A percentile compares a stretch with the other conserved stretches of the same genome.
These are phyloP conservation scores for Phalaenopsis hybrid DNA, from an alignment of 116 monocot genomes.

Conservation along the genomic window DNA sequence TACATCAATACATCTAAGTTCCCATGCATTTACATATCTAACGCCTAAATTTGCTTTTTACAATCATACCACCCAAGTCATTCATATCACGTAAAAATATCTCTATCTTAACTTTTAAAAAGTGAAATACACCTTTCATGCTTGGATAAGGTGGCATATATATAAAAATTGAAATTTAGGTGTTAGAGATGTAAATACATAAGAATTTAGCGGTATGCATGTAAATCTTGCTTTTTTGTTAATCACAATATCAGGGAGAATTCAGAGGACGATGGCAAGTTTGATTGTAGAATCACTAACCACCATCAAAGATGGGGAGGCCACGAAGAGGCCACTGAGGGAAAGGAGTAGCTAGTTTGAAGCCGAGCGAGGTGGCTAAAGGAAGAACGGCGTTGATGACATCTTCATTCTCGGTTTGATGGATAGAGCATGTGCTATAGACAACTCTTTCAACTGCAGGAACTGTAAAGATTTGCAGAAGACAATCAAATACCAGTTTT, in stretches of 20 bases:
- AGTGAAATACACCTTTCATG: too few relatives aligned
- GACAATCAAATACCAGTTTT: background rate
- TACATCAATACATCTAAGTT: too few relatives aligned
- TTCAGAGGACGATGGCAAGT: background rate
- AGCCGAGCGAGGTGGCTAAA: constrained; percentile 55
- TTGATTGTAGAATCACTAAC: constrained; percentile 30
- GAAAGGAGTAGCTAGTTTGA: constrained; percentile 66
- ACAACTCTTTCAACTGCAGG: constrained; percentile 72
- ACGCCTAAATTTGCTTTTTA: too few relatives aligned
- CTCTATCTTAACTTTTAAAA: too few relatives aligned
- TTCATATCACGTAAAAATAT: too few relatives aligned
- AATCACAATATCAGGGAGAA: background rate
- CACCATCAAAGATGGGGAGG: constrained; percentile 72
- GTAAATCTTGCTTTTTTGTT: too few relatives aligned
- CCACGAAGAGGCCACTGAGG: constrained; percentile 85
- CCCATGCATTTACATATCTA: too few relatives aligned
- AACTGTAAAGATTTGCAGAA: constrained; percentile 35
- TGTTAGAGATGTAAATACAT: too few relatives aligned
- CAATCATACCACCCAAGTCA: too few relatives aligned
- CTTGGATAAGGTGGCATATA: too few relatives aligned
- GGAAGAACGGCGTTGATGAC: constrained; percentile 69
- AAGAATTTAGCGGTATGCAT: too few relatives aligned
- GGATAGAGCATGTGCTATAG: constrained; percentile 92
- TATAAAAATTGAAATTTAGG: too few relatives aligned
- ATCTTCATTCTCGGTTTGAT: constrained; percentile 85